phyloP scores from a whole-genome alignment of 2,329 filamentous ascomycete species.

The Venturia effusa region DNA sequence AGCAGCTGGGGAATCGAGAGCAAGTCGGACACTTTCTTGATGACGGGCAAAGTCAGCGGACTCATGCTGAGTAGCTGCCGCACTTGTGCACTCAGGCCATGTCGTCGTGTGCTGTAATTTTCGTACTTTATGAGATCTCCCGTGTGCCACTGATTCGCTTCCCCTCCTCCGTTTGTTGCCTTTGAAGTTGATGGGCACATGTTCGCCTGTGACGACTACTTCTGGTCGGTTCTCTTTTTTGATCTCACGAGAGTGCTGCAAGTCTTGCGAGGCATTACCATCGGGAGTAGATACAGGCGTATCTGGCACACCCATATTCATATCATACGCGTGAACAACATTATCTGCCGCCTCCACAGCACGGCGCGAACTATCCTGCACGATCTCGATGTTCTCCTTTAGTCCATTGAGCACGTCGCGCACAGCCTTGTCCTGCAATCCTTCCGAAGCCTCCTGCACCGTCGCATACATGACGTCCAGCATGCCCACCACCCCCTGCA shows the following conservation, averaged over 20 bases:
- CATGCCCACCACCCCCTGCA: slow-evolving; percentile 69
- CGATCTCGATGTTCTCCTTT: slow-evolving; percentile 58
- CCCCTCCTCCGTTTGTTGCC: slow-evolving; percentile 34
- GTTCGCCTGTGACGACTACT: slow-evolving; percentile 32
- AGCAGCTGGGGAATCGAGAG: background rate
- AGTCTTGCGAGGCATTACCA: background rate
- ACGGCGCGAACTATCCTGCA: slow-evolving; percentile 61
- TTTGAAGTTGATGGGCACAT: slow-evolving; percentile 27
- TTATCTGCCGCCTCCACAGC: slow-evolving; percentile 67
- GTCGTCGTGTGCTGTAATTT: background rate
- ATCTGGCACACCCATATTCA: slow-evolving; percentile 65
- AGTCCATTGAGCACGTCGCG: slow-evolving; percentile 32
- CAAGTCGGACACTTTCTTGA: background rate
- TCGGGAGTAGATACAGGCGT: slow-evolving; percentile 30
- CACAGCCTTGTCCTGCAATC: slow-evolving; percentile 25
- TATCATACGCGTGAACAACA: slow-evolving; percentile 63
- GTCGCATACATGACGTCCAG: slow-evolving; percentile 66
- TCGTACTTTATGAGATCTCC: background rate
- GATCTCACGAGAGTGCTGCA: background rate
- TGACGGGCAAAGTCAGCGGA: background rate
- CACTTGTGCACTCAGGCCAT: background rate
- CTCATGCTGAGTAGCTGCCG: background rate
- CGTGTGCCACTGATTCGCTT: slow-evolving; percentile 17
- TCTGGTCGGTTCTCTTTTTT: slow-evolving; percentile 28
- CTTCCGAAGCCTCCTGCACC: slow-evolving; percentile 53